Percentiles rank a stretch among this genome's conserved stretches.
Conservation (phyloP, 2,329 filamentous ascomycete genomes). For the Ophiocordyceps australis region DNA sequence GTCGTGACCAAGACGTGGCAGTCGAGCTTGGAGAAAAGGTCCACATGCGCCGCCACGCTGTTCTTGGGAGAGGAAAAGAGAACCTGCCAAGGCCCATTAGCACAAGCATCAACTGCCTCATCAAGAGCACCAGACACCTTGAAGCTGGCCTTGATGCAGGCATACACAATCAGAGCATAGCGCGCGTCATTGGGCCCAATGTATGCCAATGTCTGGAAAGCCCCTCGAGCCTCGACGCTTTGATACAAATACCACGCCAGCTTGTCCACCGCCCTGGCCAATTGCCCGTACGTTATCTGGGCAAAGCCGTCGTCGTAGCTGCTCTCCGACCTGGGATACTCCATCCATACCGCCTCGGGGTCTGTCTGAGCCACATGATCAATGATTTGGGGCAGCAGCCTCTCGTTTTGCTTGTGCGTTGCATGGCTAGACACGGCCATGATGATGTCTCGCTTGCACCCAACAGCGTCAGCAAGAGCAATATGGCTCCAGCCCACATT, state of each 20-base stretch:
- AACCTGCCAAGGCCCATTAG: no score
- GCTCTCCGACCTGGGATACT: background rate
- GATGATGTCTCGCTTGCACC: no score
- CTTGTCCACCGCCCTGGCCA: background rate
- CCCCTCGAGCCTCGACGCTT: background rate
- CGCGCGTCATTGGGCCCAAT: constrained; percentile 3
- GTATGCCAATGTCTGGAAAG: background rate
- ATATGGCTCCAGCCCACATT: no score
- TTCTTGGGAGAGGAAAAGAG: constrained; percentile 4
- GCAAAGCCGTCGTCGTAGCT: background rate
- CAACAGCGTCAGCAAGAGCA: no score
- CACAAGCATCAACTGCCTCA: no score
- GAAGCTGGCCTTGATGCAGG: constrained; percentile 3
- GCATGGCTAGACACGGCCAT: no score
- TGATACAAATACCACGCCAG: background rate
- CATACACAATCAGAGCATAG: constrained; percentile 3
- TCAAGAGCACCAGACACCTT: background rate
- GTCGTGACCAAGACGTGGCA: background rate
- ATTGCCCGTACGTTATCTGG: background rate
- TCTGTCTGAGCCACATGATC: background rate
- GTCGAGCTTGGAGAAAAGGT: background rate
- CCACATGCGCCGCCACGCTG: background rate
- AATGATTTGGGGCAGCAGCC: background rate
- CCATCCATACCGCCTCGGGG: background rate
- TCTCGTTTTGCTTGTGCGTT: no score